Base-by-base conservation (phyloP, 2,329 filamentous ascomycete species). In the Sclerotinia subarctica region DNA sequence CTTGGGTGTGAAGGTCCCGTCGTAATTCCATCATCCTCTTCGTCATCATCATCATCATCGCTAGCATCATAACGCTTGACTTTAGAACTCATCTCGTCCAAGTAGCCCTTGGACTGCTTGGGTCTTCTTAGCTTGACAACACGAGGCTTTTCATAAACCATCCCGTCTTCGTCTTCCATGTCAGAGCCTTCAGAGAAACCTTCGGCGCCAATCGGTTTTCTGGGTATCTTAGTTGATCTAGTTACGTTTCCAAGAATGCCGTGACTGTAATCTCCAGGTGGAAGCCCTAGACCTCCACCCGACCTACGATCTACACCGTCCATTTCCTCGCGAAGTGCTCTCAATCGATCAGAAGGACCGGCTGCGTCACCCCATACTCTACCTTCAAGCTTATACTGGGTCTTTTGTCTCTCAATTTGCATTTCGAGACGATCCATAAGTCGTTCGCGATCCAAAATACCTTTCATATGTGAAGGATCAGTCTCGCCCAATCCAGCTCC, bases 391-490 rank as follows among this genome's bases (percentile, higher is more conserved):
- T 97, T 97, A 80, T 93, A 97, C 77, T 98, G 94, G 0, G 95
- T 98, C 85, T 98, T 98, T 72, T 97, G 94, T 72, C 95, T 86
- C 81, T 98, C 94, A 53, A 99, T 87, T 80, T 98, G 95, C 83
- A 92, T 96, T 79, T 97, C 94, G 68, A 99, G 85, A 65, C 94
- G 90, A 77, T 93, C 92, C 91, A 99, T 96, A 73, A 99, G 88
- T 76, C 86, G 89, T 76, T 97, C 92, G 35, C 95, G 90, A 78
- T 98, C 94, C 72, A 99, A 83, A 70, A 99, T 98, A 71, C 95
- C 95, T 77, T 93, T 88, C 90, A 94, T 93, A 67, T 90, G 90
- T 42, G 87, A 83, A 32, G 92, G 88, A 77, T 95, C 90, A 29
- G 85, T 86, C 52, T 88, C 85, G 60, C 79, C 84, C 51, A 88